Evolutionary conservation across 805 yeast species (phyloP).

Genomic region (Zygotorulaspora chibaensis): DNA sequence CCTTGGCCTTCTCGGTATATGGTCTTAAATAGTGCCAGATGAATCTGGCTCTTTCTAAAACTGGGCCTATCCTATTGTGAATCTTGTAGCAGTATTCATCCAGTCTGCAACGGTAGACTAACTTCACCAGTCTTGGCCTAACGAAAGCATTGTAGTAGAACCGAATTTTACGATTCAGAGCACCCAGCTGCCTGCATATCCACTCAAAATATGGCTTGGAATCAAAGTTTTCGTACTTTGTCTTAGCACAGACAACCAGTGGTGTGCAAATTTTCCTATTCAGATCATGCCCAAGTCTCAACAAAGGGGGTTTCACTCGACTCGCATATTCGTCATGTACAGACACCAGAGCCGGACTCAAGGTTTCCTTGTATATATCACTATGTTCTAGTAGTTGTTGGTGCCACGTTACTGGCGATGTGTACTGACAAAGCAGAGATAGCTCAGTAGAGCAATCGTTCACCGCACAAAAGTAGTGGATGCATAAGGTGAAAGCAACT

Average conservation of each 20-base stretch:
- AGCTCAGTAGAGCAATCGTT: conserved; percentile 19
- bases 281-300: conserved; percentile 8
- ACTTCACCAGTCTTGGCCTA: conserved; percentile 8
- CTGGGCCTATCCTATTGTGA: conserved; percentile 11
- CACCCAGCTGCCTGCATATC: conserved; percentile 1
- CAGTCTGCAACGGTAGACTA: conserved; percentile 6
- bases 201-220: conserved; percentile 2
- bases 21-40: conserved; percentile 12
- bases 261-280: conserved; percentile 8
- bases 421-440: conserved; percentile 19
- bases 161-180: conserved; percentile 3
- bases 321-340: conserved; percentile 7
- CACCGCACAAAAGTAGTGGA: conserved; percentile 21
- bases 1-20: conserved; percentile 8
- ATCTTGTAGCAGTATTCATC: conserved; percentile 8
- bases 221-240: conserved; percentile 6
- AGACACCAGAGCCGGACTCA: conserved; percentile 14
- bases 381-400: conserved; percentile 10
- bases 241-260: not conserved
- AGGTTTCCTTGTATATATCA: conserved; percentile 13
- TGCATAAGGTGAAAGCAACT: conserved; percentile 12
- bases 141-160: conserved; percentile 14
- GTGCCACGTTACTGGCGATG: conserved; percentile 21
- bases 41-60: conserved; percentile 13
- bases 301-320: conserved; percentile 8